Conservation (phyloP, 2,329 filamentous ascomycete species). For the Nemania sp. region DNA sequence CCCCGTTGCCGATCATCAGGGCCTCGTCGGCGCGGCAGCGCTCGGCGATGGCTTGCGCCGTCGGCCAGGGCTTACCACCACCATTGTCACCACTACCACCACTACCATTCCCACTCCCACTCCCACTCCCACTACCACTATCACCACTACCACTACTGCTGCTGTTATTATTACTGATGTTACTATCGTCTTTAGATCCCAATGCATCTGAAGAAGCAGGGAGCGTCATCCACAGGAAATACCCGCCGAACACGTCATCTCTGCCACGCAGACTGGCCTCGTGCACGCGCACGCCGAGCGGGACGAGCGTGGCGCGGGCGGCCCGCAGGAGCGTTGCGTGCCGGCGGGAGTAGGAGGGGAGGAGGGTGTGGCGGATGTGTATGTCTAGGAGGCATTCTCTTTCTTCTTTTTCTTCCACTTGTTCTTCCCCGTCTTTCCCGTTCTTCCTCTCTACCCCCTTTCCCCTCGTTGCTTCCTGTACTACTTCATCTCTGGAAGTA, state of each 20-base stretch:
- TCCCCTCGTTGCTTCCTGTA: background rate
- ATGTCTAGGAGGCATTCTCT: conserved; percentile 40
- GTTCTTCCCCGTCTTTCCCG: conserved; percentile 42
- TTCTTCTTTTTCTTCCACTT: conserved; percentile 10
- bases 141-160: too few species aligned
- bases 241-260: conserved; percentile 69
- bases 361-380: conserved; percentile 48
- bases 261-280: conserved; percentile 9
- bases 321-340: conserved; percentile 58
- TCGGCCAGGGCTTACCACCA: conserved; percentile 47
- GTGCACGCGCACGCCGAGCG: conserved; percentile 59
- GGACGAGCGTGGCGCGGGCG: conserved; percentile 61
- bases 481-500: background rate
- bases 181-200: too few species aligned
- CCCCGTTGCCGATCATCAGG: conserved; percentile 68
- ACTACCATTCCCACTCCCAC: too few species aligned
- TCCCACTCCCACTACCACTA: too few species aligned
- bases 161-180: too few species aligned
- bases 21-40: conserved; percentile 64
- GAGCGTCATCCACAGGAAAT: conserved; percentile 80
- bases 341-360: conserved; percentile 51
- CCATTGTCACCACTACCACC: too few species aligned
- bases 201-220: too few species aligned
- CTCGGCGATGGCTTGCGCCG: conserved; percentile 58
- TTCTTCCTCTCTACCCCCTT: conserved; percentile 22